Conservation (phyloP, 768 basidiomycete species). For the Boletus subparvulus region DNA sequence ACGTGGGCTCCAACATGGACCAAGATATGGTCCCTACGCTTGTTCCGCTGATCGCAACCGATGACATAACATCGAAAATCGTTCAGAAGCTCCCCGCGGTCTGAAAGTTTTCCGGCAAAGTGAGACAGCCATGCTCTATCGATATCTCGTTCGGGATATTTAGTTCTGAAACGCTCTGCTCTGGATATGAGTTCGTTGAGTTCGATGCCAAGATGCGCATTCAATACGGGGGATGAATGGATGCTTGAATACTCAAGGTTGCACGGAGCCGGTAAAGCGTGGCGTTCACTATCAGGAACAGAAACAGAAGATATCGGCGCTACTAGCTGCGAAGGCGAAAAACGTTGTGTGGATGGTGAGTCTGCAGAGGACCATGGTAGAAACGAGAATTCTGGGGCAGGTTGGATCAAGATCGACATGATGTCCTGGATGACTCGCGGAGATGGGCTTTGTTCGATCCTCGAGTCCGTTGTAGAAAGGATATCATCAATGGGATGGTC, state of each 20-base stretch:
- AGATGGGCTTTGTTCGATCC: constrained; percentile 21
- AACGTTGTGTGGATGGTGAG: not conserved
- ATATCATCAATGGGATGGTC: not conserved
- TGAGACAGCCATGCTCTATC: constrained; percentile 64
- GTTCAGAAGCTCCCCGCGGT: constrained; percentile 52
- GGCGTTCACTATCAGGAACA: not conserved
- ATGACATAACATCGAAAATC: constrained; percentile 69
- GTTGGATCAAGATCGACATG: constrained; percentile 28
- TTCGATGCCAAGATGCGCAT: constrained; percentile 62
- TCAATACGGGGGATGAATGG: constrained; percentile 49
- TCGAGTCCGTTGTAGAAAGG: not conserved
- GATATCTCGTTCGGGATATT: constrained; percentile 57
- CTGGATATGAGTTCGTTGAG: constrained; percentile 53
- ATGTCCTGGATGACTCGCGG: constrained; percentile 33
- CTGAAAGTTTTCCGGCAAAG: constrained; percentile 66
- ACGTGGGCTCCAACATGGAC: constrained; percentile 74
- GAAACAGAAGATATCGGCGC: not conserved
- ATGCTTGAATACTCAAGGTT: not conserved
- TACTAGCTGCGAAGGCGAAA: not conserved
- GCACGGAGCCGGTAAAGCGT: not conserved
- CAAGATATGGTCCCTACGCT: constrained; percentile 70
- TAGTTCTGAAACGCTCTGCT: constrained; percentile 52
- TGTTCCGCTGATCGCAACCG: constrained; percentile 68
- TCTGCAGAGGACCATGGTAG: constrained; percentile 4
- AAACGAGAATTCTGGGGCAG: constrained; percentile 13